Conservation (phyloP, 1,284 basidiomycete genomes). For the Ustanciosporium gigantosporum region DNA sequence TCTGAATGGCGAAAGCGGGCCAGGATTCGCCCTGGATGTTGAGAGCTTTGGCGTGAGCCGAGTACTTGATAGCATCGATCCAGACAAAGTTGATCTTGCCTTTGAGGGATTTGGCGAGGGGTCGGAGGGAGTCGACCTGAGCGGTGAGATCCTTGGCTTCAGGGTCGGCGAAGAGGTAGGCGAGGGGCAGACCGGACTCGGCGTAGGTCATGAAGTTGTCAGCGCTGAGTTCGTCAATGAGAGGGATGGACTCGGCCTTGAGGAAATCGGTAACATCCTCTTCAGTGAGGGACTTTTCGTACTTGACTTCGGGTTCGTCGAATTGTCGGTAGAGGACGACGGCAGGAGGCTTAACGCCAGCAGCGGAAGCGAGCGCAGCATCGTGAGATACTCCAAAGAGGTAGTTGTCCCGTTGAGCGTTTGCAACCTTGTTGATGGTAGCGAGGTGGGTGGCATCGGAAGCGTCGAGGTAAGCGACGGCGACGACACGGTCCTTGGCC, state of each 20-base stretch:
- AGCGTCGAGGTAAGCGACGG: constrained; percentile 79
- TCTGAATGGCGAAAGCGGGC: constrained; percentile 93
- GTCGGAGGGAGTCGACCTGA: constrained; percentile 72
- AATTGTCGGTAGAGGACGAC: constrained; percentile 91
- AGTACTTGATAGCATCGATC: constrained; percentile 92
- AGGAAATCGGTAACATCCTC: constrained; percentile 70
- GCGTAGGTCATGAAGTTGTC: constrained; percentile 93
- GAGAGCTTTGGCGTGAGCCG: constrained; percentile 91
- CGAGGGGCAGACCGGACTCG: constrained; percentile 79
- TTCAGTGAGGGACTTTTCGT: constrained; percentile 63
- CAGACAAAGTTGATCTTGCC: constrained; percentile 94
- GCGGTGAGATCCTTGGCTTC: constrained; percentile 71
- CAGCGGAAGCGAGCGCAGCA: constrained; percentile 70
- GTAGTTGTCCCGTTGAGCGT: constrained; percentile 86
- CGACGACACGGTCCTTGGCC: constrained; percentile 86
- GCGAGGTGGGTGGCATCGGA: constrained; percentile 67
- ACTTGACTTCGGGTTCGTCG: constrained; percentile 76
- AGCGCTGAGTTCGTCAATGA: constrained; percentile 88
- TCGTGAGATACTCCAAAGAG: constrained; percentile 75
- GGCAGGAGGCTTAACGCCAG: constrained; percentile 77
- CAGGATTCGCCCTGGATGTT: constrained; percentile 79
- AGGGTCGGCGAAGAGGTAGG: constrained; percentile 92
- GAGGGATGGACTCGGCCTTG: constrained; percentile 79
- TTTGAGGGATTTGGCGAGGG: constrained; percentile 79
- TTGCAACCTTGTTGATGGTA: constrained; percentile 78